These are phyloP conservation scores for Neurospora pannonica DNA, from an alignment of 495 filamentous ascomycete genomes.

Conservation along the genomic window DNA sequence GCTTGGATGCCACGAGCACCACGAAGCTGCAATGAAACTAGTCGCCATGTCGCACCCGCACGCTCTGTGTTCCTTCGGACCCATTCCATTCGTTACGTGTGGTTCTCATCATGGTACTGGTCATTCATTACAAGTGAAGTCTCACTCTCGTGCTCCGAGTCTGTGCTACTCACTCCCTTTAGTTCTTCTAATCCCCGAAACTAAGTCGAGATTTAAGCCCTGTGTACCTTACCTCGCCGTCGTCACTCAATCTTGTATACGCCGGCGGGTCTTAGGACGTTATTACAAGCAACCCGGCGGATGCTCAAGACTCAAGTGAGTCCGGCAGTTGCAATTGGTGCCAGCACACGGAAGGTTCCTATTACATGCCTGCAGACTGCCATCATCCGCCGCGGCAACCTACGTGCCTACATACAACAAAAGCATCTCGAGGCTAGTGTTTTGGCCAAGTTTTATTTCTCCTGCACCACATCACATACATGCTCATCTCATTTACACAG, in stretches of 20 bases:
- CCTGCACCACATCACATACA: background rate
- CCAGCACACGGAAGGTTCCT: background rate
- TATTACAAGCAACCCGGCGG: background rate
- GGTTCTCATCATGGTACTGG: background rate
- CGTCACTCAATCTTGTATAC: background rate
- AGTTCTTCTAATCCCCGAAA: background rate
- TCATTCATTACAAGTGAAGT: background rate
- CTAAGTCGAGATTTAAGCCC: background rate
- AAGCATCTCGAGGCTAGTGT: background rate
- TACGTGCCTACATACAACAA: background rate
- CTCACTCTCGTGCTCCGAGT: background rate
- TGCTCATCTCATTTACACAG: background rate
- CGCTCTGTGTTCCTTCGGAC: background rate
- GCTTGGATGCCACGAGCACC: background rate
- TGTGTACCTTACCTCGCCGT: background rate
- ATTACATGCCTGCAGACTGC: background rate
- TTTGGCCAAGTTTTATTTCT: background rate
- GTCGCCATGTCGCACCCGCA: background rate
- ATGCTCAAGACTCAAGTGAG: background rate
- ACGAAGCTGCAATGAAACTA: background rate
- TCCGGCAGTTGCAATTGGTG: background rate
- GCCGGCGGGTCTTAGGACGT: background rate
- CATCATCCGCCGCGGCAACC: background rate
- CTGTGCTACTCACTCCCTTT: background rate
- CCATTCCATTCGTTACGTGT: background rate